Base-by-base conservation (phyloP, 2,329 filamentous ascomycete genomes). In the Apiospora koreana region DNA sequence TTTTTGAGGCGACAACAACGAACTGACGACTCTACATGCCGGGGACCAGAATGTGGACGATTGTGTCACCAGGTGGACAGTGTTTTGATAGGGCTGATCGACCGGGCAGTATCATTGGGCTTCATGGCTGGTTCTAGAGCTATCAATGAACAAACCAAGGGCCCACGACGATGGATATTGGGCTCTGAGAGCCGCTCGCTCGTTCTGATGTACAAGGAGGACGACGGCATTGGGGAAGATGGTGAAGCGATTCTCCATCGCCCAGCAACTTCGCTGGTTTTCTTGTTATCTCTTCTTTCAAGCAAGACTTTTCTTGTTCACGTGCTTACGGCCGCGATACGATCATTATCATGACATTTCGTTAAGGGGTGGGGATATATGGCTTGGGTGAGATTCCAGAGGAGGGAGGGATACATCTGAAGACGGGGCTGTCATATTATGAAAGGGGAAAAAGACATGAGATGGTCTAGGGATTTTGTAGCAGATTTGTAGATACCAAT, bases 401-500 rank as follows among this genome's bases (percentile, higher is more conserved):
- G 62, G 64, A 46, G 43, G 5, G 18, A n/a, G 43, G 54, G 31
- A 62, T 35, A 14, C 54, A 38, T 31, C n/a, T 23, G 28, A 28
- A 62, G 54, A 35, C 54, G 31, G 31, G 28, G 54, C 12, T 18
- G 54, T 14, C 31, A 38, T 54, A 38, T 10, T 38, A n/a, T 28
- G 28, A 23, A 12, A 16, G 41, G 41, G 14, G n/a, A 62, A 38
- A n/a, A 31, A 38, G 31, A 35, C 14, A 54, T 18, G 31, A 31
- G 21, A 58, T 38, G 54, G 54, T 62, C 54, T 38, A 9, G 54
- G 31, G 50, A 14, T 10, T 38, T 14, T 23, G 54, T 62, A 62
- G 28, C 41, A 67, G 12, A 21, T 64, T 65, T 68, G 43, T 75
- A 75, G 75, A 73, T 70, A 74, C 71, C 72, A 75, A 73, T 73